A percentile compares a stretch with the other conserved stretches of the same genome.
These are phyloP conservation scores for Ogataea corticis DNA, from an alignment of 805 yeast species.

Conservation along the genomic window DNA sequence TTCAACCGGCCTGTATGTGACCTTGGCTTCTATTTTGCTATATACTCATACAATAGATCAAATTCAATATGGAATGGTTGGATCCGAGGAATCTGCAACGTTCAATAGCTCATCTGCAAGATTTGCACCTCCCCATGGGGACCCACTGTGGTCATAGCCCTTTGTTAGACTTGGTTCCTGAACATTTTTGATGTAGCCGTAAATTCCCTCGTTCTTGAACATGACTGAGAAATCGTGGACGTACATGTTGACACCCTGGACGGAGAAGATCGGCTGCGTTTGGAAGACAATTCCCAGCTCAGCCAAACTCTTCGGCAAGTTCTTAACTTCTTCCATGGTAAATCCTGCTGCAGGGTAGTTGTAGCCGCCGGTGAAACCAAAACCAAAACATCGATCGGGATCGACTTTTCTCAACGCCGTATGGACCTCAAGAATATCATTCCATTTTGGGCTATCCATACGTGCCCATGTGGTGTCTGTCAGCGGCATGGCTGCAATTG, in stretches of 20 bases:
- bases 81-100: constrained; percentile 20
- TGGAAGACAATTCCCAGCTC: constrained; percentile 53
- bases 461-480: constrained; percentile 64
- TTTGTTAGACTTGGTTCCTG: constrained; percentile 17
- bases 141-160: constrained; percentile 20
- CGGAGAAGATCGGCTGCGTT: constrained; percentile 50
- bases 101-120: constrained; percentile 23
- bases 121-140: constrained; percentile 25
- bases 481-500: constrained; percentile 55
- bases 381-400: constrained; percentile 58
- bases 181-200: constrained; percentile 31
- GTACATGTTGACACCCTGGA: constrained; percentile 59
- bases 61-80: constrained; percentile 11
- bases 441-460: constrained; percentile 57
- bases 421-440: constrained; percentile 51
- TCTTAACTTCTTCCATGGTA: constrained; percentile 43
- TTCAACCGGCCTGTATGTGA: too few species aligned
- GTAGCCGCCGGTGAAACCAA: constrained; percentile 61
- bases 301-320: constrained; percentile 55
- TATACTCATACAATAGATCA: not conserved
- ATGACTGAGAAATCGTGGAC: constrained; percentile 50
- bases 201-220: constrained; percentile 56
- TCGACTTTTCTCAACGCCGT: constrained; percentile 43
- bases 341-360: constrained; percentile 63
- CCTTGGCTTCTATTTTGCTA: too few species aligned